A percentile compares a stretch with the other conserved stretches of the same genome.
These are phyloP conservation scores for Artemisia annua DNA, from an alignment of 129 eudicot genomes.

Conservation along the genomic window DNA sequence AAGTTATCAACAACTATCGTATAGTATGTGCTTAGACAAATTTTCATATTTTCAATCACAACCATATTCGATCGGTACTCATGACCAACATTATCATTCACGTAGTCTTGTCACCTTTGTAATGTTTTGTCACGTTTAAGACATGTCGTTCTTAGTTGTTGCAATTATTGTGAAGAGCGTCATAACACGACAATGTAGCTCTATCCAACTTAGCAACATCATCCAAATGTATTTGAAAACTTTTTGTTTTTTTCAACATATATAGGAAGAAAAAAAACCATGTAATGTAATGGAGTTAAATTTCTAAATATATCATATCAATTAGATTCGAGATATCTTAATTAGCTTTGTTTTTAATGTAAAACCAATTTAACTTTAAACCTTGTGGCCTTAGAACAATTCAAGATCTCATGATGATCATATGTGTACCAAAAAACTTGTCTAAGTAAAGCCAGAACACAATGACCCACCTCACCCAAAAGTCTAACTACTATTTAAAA, in stretches of 20 bases:
- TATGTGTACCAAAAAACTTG: too few relatives aligned
- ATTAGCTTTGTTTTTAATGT: too few relatives aligned
- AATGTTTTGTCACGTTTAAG: constrained; percentile 29
- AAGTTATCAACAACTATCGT: background rate
- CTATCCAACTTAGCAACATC: background rate
- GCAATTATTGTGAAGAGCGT: constrained; percentile 7
- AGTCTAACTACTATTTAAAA: too few relatives aligned
- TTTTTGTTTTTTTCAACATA: background rate
- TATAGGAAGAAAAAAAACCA: too few relatives aligned
- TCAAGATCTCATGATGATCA: too few relatives aligned
- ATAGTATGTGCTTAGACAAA: too few relatives aligned
- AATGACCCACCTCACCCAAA: too few relatives aligned
- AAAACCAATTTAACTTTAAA: too few relatives aligned
- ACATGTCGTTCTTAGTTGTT: background rate
- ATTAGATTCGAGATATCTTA: too few relatives aligned
- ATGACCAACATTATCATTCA: constrained; percentile 3
- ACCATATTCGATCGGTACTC: background rate
- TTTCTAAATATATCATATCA: too few relatives aligned
- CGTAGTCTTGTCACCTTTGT: constrained; percentile 3
- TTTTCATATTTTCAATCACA: background rate
- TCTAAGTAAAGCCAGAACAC: too few relatives aligned
- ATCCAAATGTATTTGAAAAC: background rate
- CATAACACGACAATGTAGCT: constrained; percentile 5
- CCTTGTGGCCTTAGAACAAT: too few relatives aligned
- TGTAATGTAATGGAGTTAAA: background rate